Conservation (phyloP, 2,329 filamentous ascomycete species). For the Colletotrichum simmondsii region DNA sequence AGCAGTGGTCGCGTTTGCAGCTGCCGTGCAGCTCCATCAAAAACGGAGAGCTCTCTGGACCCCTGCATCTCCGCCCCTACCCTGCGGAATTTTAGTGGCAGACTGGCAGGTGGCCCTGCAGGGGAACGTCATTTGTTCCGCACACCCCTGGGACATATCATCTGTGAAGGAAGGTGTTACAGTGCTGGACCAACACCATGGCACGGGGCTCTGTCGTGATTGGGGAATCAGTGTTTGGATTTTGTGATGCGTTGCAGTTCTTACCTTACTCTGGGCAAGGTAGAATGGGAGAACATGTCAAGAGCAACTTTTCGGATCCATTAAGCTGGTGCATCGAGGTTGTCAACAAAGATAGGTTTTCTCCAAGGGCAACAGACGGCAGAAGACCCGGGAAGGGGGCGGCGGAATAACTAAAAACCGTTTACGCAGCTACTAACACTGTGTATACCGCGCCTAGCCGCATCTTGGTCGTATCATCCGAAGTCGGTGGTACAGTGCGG, state of each 20-base stretch:
- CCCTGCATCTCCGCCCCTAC: slow-evolving; percentile 30
- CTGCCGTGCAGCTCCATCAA: slow-evolving; percentile 28
- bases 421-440: background rate
- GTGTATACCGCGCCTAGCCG: slow-evolving; percentile 20
- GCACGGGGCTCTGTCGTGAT: background rate
- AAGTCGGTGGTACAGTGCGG: slow-evolving; percentile 28
- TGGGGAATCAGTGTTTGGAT: background rate
- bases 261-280: background rate
- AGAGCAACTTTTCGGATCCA: background rate
- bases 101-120: slow-evolving; percentile 23
- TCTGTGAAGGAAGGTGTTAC: slow-evolving; percentile 13
- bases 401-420: slow-evolving; percentile 32
- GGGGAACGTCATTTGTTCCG: slow-evolving; percentile 32
- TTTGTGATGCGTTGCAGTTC: background rate
- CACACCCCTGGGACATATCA: slow-evolving; percentile 23
- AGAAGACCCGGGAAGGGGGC: background rate
- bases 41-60: slow-evolving; percentile 25
- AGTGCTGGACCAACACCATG: slow-evolving; percentile 16
- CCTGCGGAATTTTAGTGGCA: slow-evolving; percentile 18
- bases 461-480: background rate
- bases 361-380: background rate
- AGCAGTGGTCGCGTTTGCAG: slow-evolving; percentile 16
- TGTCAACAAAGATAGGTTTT: background rate
- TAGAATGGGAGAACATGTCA: background rate
- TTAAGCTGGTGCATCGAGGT: background rate